phyloP scores from a whole-genome alignment of 2,329 filamentous ascomycete species.

The Epichloe bromicola region DNA sequence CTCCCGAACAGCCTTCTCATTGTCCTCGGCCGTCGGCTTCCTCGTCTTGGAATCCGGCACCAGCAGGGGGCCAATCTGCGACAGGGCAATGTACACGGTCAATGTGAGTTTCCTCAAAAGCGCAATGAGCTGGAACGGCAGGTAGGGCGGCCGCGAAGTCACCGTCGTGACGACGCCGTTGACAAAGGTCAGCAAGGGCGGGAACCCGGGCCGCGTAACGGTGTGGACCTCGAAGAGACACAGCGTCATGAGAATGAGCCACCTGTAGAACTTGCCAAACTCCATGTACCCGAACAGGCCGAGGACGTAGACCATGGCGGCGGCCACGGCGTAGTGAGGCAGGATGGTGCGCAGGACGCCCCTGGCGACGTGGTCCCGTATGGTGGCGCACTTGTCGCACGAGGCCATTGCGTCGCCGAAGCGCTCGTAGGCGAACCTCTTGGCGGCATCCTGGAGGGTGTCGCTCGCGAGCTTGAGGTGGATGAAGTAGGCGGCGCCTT shows the following conservation, averaged over 20 bases:
- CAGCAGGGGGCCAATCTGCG: slow-evolving; percentile 63
- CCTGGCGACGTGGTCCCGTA: slow-evolving; percentile 58
- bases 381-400: slow-evolving; percentile 54
- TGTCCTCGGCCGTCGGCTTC: slow-evolving; percentile 17
- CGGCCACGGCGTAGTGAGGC: slow-evolving; percentile 48
- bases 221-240: slow-evolving; percentile 44
- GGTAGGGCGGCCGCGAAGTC: slow-evolving; percentile 43
- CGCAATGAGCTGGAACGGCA: slow-evolving; percentile 74
- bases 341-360: slow-evolving; percentile 47
- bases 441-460: slow-evolving; percentile 61
- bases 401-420: slow-evolving; percentile 61
- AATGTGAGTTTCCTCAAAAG: slow-evolving; percentile 65
- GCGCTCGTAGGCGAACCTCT: slow-evolving; percentile 78
- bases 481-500: slow-evolving; percentile 49
- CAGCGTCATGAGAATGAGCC: slow-evolving; percentile 41
- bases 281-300: slow-evolving; percentile 54
- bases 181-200: slow-evolving; percentile 29
- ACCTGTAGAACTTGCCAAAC: slow-evolving; percentile 53
- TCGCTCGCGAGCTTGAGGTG: slow-evolving; percentile 75
- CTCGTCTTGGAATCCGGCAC: slow-evolving; percentile 24
- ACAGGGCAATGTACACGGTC: slow-evolving; percentile 71
- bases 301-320: slow-evolving; percentile 45
- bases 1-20: slow-evolving; percentile 41
- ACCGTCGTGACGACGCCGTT: slow-evolving; percentile 30
- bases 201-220: slow-evolving; percentile 41